Evolutionary conservation across 495 filamentous ascomycete species (phyloP).

Genomic region (Penicillium antarcticum): DNA sequence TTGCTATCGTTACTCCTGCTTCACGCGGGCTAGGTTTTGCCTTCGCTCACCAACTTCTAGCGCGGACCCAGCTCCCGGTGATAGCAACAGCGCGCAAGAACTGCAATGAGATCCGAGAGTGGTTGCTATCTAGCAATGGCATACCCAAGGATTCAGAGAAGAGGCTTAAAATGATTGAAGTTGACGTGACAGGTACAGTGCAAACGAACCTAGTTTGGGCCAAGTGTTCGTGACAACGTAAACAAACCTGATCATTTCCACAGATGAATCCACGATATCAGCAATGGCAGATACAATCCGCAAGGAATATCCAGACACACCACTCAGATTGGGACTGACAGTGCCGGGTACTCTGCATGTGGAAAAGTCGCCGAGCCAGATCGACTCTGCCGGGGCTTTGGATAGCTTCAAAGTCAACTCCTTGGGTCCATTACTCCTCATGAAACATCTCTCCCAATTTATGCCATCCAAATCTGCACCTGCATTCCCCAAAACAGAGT

Average conservation of each 20-base stretch:
- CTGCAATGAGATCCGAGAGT: conserved; percentile 44
- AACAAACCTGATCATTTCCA: conserved; percentile 4
- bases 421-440: conserved; percentile 68
- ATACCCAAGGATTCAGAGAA: conserved; percentile 32
- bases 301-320: conserved; percentile 47
- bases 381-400: conserved; percentile 54
- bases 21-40: conserved; percentile 74
- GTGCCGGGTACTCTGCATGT: conserved; percentile 72
- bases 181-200: conserved; percentile 57
- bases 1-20: conserved; percentile 52
- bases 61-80: conserved; percentile 62
- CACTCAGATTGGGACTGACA: conserved; percentile 67
- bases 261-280: conserved; percentile 41
- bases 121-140: conserved; percentile 48
- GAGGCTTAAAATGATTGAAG: conserved; percentile 51
- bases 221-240: background rate
- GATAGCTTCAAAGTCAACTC: conserved; percentile 66
- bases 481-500: conserved; percentile 10
- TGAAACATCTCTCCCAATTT: conserved; percentile 69
- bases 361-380: conserved; percentile 65
- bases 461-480: conserved; percentile 52
- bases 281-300: conserved; percentile 34
- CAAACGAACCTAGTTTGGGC: background rate
- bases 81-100: conserved; percentile 68
- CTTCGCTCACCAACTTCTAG: conserved; percentile 63